Percentiles rank a stretch among this genome's conserved stretches.
These are phyloP conservation scores for Amorphotheca resinae DNA, from an alignment of 495 filamentous ascomycete species.

Conservation along the genomic window DNA sequence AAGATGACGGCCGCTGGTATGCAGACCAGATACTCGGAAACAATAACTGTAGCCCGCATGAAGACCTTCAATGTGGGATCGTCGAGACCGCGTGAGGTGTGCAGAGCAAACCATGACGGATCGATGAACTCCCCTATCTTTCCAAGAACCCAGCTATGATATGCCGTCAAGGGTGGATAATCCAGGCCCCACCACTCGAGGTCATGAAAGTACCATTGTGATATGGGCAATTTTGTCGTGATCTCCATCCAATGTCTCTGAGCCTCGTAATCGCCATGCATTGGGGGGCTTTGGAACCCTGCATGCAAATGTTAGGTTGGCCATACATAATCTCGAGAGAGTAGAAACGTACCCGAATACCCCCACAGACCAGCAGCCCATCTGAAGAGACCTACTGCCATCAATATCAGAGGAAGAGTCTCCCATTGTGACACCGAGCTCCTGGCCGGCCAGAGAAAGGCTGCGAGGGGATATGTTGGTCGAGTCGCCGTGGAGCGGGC, in stretches of 20 bases:
- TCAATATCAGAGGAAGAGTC: slow-evolving; percentile 71
- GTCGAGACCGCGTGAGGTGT: slow-evolving; percentile 69
- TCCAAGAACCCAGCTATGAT: slow-evolving; percentile 90
- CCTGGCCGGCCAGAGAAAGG: slow-evolving; percentile 83
- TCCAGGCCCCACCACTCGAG: slow-evolving; percentile 95
- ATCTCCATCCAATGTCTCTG: slow-evolving; percentile 99
- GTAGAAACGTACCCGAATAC: slow-evolving; percentile 60
- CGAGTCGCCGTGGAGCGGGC: slow-evolving; percentile 10
- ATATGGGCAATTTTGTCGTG: slow-evolving; percentile 74
- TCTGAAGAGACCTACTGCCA: slow-evolving; percentile 81
- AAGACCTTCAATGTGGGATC: slow-evolving; percentile 74
- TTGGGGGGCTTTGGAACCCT: slow-evolving; percentile 74
- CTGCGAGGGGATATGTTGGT: slow-evolving; percentile 70
- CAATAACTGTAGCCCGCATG: slow-evolving; percentile 83
- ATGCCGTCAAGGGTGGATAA: slow-evolving; percentile 93
- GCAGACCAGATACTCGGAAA: slow-evolving; percentile 83
- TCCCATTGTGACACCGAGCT: slow-evolving; percentile 86
- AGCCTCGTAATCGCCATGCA: slow-evolving; percentile 95
- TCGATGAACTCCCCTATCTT: slow-evolving; percentile 72
- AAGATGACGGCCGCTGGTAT: slow-evolving; percentile 78
- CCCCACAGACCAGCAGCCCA: slow-evolving; percentile 89
- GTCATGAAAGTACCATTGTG: slow-evolving; percentile 96
- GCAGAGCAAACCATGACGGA: slow-evolving; percentile 79
- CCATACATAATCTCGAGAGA: neutral
- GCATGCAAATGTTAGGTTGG: slow-evolving; percentile 3